Evolutionary conservation across 2,329 filamentous ascomycete species (phyloP), one percentile per base, ranked within the genome.

Genomic region (Sphaerulina populicola): DNA sequence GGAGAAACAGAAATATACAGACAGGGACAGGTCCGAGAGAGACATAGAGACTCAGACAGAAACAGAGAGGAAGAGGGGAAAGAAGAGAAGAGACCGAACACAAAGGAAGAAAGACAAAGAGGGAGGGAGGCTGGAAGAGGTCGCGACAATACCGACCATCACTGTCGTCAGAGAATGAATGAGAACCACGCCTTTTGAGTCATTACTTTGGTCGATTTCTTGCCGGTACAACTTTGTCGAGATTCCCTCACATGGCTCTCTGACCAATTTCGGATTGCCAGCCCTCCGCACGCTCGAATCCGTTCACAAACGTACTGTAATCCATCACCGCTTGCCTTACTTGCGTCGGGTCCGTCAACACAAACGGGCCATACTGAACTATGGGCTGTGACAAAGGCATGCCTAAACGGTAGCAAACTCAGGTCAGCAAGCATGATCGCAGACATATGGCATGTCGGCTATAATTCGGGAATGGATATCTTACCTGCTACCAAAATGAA

Each of bases 211-310:
- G 23, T 27, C 31, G 12, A 35, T n/a, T 9, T 35, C 6, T 4
- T n/a, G 18, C 31, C 4, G 10, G 8, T 4, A 27, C 23, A 27
- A 27, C 6, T 27, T 27, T 27, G 4, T 27, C 23, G 23, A 27
- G 5, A 27, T 27, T 7, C 23, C 23, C 4, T 43, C 9, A 49
- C 39, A 69, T 69, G 83, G 88, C 88, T 11, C 75, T 75, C 76
- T 88, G 89, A 35, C 86, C 87, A 77, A 95, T 94, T 72, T 94
- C 85, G 64, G 85, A 89, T 69, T 83, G 72, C 88, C 89, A 95
- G 29, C 81, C 79, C 57, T 80, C 77, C 1, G 86, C 86, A 56
- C 86, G 76, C 72, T 93, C 88, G 60, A 93, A 93, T 4, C 87
- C 87, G 67, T 91, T 90, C 35, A 77, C 74, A 56, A 80, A 75